Evolutionary conservation across 106 monocot species (phyloP).

Genomic region (Acorus calamus): DNA sequence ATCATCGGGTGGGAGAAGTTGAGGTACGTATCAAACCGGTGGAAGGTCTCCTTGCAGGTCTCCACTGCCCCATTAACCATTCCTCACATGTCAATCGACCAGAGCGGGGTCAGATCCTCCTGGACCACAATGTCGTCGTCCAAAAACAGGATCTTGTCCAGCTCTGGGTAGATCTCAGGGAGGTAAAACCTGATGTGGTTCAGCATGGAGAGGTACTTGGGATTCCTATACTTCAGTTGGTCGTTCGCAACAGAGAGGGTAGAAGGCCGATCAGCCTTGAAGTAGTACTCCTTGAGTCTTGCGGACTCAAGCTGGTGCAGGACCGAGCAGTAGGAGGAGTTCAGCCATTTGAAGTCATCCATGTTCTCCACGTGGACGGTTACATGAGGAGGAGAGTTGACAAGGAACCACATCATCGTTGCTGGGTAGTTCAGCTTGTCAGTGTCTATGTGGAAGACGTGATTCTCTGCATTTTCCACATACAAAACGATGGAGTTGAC

Average conservation of each 20-base stretch:
- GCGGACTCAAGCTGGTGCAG: conserved; percentile 63
- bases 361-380: conserved; percentile 67
- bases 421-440: conserved; percentile 62
- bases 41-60: conserved; percentile 76
- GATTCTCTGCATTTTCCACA: conserved; percentile 58
- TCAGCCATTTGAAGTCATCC: conserved; percentile 71
- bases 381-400: conserved; percentile 38
- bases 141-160: conserved; percentile 72
- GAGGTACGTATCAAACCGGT: conserved; percentile 65
- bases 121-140: conserved; percentile 80
- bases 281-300: conserved; percentile 63
- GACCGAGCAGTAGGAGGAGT: conserved; percentile 74
- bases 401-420: conserved; percentile 69
- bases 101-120: conserved; percentile 60
- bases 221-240: conserved; percentile 71
- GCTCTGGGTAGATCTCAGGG: conserved; percentile 71
- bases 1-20: conserved; percentile 57
- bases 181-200: conserved; percentile 81
- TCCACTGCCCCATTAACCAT: conserved; percentile 84
- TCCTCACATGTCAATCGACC: conserved; percentile 58
- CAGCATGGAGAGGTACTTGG: conserved; percentile 78
- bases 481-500: conserved; percentile 43
- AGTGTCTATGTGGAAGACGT: conserved; percentile 68
- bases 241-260: conserved; percentile 56
- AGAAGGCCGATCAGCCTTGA: conserved; percentile 59